Evolutionary conservation across 129 eudicot species (phyloP).

Genomic region (Saposhnikovia divaricata): DNA sequence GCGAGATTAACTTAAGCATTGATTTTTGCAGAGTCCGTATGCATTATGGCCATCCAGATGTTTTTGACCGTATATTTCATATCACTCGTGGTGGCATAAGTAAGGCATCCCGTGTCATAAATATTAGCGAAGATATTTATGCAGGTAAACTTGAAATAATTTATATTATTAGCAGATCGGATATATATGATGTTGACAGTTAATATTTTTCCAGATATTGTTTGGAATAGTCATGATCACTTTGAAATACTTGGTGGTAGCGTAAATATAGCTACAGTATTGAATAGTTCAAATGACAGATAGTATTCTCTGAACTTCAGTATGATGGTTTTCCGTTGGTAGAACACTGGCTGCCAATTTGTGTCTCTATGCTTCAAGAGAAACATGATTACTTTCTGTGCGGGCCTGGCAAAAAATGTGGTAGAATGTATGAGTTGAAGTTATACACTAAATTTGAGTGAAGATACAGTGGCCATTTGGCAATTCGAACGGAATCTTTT

Average conservation of each 20-base stretch:
- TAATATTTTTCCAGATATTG: background rate
- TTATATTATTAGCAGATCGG: background rate
- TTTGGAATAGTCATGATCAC: background rate
- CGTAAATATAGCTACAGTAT: background rate
- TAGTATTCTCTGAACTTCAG: background rate
- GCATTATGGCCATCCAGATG: conserved; percentile 99
- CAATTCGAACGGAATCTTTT: background rate
- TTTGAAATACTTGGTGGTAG: background rate
- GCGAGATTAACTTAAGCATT: background rate
- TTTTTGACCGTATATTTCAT: conserved; percentile 91
- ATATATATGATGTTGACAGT: background rate
- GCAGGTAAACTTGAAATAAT: conserved; percentile 41
- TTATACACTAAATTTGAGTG: background rate
- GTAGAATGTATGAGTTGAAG: background rate
- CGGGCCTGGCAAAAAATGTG: background rate
- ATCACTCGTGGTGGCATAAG: conserved; percentile 95
- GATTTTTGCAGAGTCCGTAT: conserved; percentile 79
- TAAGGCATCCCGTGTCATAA: conserved; percentile 94
- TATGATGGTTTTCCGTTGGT: background rate
- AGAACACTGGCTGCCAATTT: background rate
- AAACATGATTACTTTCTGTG: background rate
- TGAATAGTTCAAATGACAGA: background rate
- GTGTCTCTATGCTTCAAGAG: background rate
- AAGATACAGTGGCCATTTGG: background rate
- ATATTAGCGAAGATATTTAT: conserved; percentile 87